A percentile compares a stretch with the other conserved stretches of the same genome.
These are phyloP conservation scores for Volvox reticuliferus DNA, from an alignment of 139 green algal genomes.

Conservation along the genomic window DNA sequence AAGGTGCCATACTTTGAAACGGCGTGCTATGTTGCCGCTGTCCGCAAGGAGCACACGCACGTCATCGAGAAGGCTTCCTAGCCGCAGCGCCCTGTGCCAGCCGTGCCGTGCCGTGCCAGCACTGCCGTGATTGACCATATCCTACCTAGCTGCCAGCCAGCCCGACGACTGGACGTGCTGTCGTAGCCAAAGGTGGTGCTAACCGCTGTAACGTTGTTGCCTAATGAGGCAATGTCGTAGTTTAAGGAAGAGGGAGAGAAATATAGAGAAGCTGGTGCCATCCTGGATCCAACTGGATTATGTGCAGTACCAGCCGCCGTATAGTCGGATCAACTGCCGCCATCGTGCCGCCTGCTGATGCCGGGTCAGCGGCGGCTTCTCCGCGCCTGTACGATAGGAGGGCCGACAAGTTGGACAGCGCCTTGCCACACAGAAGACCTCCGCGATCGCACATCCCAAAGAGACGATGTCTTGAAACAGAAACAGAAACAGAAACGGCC, in stretches of 20 bases:
- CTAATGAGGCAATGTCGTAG: no score
- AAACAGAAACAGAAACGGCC: no score
- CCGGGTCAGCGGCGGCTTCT: conserved; percentile 22
- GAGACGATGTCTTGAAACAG: conserved; percentile 97
- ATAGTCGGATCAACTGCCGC: conserved; percentile 60
- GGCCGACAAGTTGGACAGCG: conserved; percentile 79
- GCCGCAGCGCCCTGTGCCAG: no score
- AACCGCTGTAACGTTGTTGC: no score
- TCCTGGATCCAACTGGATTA: conserved; percentile 89
- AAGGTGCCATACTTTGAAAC: conserved; percentile 19
- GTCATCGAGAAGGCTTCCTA: conserved; percentile 51
- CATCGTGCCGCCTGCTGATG: conserved; percentile 10
- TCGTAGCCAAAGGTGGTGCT: no score
- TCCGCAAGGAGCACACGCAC: conserved; percentile 62
- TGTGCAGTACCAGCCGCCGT: conserved; percentile 85
- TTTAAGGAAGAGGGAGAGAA: no score
- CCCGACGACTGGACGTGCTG: no score
- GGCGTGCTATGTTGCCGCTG: background rate
- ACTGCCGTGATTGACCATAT: no score
- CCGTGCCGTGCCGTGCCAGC: background rate
- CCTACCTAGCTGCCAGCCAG: no score
- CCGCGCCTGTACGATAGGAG: conserved; percentile 78
- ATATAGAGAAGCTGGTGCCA: no score
- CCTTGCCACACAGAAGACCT: conserved; percentile 91
- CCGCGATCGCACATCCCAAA: conserved; percentile 94